These are phyloP conservation scores for Panellus pusillus DNA, from an alignment of 768 basidiomycete genomes.

Conservation along the genomic window DNA sequence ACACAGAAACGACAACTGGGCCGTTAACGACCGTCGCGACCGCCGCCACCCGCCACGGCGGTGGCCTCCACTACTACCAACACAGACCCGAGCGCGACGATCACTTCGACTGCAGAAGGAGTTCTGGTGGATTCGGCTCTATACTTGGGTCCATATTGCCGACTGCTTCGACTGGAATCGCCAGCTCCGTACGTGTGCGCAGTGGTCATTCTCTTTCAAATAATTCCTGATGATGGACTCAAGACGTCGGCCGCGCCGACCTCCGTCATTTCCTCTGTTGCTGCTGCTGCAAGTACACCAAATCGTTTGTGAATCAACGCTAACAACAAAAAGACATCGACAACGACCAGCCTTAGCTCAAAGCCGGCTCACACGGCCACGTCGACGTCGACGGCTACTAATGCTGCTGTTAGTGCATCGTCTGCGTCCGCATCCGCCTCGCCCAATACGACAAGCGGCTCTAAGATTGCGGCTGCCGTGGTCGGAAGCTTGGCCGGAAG, in stretches of 20 bases:
- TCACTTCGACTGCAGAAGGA: too few relatives aligned
- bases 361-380: not conserved
- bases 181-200: not conserved
- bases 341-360: not conserved
- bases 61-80: not conserved
- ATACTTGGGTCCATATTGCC: not conserved
- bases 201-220: not conserved
- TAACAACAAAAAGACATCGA: not conserved
- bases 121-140: not conserved
- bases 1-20: not conserved
- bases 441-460: not conserved
- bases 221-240: not conserved
- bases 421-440: slow-evolving; percentile 2
- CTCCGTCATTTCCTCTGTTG: not conserved
- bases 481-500: slow-evolving; percentile 4
- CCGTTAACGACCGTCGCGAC: not conserved
- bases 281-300: not conserved
- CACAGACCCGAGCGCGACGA: too few relatives aligned
- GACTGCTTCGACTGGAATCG: not conserved
- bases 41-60: not conserved
- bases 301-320: not conserved
- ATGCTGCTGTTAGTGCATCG: not conserved
- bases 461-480: slow-evolving; percentile 2
- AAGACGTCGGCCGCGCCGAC: not conserved
- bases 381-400: not conserved